A percentile compares a stretch with the other conserved stretches of the same genome.
These are phyloP conservation scores for Chlorencoelia australis DNA, from an alignment of 2,329 filamentous ascomycete species.

Conservation along the genomic window DNA sequence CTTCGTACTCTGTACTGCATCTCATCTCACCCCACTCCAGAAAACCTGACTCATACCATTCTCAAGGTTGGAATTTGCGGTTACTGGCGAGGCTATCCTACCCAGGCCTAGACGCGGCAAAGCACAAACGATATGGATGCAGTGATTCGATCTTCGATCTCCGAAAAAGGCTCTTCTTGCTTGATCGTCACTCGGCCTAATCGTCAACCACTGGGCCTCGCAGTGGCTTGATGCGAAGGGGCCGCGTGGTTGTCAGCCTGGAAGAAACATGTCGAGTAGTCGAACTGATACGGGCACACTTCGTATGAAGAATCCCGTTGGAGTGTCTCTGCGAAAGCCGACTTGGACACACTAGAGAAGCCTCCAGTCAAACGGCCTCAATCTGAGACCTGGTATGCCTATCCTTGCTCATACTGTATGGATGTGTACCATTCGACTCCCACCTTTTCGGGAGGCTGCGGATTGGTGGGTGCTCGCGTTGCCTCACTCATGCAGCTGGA, in stretches of 20 bases:
- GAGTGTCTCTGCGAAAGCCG: neutral
- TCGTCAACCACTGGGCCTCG: too few relatives aligned
- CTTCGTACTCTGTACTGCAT: too few relatives aligned
- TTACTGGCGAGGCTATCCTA: too few relatives aligned
- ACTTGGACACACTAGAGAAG: constrained; percentile 4
- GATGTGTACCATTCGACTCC: constrained; percentile 8
- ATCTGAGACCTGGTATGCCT: constrained; percentile 10
- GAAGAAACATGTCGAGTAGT: too few relatives aligned
- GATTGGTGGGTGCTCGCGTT: constrained; percentile 3
- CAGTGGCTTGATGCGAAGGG: too few relatives aligned
- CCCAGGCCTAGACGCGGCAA: too few relatives aligned
- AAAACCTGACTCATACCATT: constrained; percentile 6
- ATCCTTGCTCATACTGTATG: constrained; percentile 9
- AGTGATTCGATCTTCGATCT: too few relatives aligned
- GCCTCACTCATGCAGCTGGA: constrained; percentile 3
- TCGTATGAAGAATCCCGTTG: neutral
- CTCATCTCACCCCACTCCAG: constrained; percentile 1
- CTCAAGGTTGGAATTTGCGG: too few relatives aligned
- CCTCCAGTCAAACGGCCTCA: constrained; percentile 11
- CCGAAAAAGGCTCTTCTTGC: too few relatives aligned
- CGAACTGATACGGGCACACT: neutral
- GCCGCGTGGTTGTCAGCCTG: too few relatives aligned
- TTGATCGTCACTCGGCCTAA: too few relatives aligned
- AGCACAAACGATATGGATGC: too few relatives aligned
- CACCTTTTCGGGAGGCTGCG: constrained; percentile 10